Evolutionary conservation across 139 green algal species (phyloP).

Genomic region (Micractinium conductrix): DNA sequence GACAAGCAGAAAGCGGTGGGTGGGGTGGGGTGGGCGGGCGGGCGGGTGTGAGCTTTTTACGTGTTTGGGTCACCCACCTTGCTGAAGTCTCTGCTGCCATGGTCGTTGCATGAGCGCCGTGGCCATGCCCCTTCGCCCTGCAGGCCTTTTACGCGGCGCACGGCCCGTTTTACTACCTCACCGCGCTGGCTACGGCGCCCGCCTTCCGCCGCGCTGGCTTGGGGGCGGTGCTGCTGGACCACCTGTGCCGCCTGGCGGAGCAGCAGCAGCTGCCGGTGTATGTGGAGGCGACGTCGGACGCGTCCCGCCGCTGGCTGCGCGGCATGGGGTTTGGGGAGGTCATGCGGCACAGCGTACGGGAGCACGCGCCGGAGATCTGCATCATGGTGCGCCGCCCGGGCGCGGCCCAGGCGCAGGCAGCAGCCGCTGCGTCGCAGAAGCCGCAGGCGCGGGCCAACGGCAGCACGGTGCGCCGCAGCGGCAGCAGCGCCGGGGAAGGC

Average conservation of each 20-base stretch:
- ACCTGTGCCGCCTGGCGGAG: slow-evolving; percentile 14
- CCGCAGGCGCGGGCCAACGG: not conserved
- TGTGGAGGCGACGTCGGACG: not conserved
- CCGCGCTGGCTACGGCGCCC: not conserved
- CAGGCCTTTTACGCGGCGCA: slow-evolving; percentile 19
- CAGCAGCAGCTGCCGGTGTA: slow-evolving; percentile 5
- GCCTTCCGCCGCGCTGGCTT: not conserved
- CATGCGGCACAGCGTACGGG: slow-evolving; percentile 12
- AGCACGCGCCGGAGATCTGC: slow-evolving; percentile 4
- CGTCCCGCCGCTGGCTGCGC: not conserved
- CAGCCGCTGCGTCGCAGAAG: not conserved
- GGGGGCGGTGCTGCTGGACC: slow-evolving; percentile 23
- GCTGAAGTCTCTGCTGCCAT: no score
- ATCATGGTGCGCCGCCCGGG: slow-evolving; percentile 10
- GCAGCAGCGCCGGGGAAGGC: not conserved
- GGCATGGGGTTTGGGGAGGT: slow-evolving; percentile 6
- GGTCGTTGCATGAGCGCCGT: no score
- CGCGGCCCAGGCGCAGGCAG: not conserved
- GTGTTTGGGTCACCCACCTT: no score
- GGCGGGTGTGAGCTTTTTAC: no score
- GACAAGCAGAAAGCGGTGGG: slow-evolving; percentile 33
- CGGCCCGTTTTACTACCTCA: slow-evolving; percentile 36
- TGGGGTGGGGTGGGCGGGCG: no score
- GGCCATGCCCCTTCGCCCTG: no score
- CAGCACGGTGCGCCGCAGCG: not conserved